A percentile compares a stretch with the other conserved stretches of the same genome.
These are phyloP conservation scores for Pichia sporocuriosa DNA, from an alignment of 805 yeast species.

Conservation along the genomic window DNA sequence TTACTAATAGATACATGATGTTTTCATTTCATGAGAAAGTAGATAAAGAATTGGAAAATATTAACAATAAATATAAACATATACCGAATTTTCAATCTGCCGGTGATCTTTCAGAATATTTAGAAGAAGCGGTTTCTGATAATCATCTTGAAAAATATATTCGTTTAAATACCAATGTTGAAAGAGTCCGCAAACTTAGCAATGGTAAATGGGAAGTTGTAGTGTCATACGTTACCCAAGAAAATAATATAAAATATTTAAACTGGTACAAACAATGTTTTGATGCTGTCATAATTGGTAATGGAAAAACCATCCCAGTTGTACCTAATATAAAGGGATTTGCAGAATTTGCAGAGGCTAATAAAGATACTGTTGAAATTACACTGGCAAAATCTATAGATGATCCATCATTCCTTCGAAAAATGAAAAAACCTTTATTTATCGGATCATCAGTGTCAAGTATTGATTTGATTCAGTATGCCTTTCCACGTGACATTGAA, in stretches of 20 bases:
- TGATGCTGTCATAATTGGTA: slow-evolving; percentile 58
- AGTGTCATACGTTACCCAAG: slow-evolving; percentile 12
- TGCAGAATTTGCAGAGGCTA: slow-evolving; percentile 32
- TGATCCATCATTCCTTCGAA: slow-evolving; percentile 35
- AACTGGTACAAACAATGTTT: slow-evolving; percentile 40
- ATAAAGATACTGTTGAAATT: slow-evolving; percentile 37
- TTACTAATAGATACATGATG: slow-evolving; percentile 33
- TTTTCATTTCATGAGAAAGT: slow-evolving; percentile 30
- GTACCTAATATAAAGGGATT: slow-evolving; percentile 39
- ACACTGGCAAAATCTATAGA: slow-evolving; percentile 52
- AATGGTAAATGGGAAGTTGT: slow-evolving; percentile 34
- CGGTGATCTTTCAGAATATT: slow-evolving; percentile 17
- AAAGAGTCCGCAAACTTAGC: slow-evolving; percentile 26
- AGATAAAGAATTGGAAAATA: slow-evolving; percentile 6
- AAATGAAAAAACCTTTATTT: slow-evolving; percentile 34
- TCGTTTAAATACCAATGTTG: slow-evolving; percentile 38
- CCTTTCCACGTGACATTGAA: slow-evolving; percentile 20
- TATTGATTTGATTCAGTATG: slow-evolving; percentile 36
- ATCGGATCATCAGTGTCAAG: slow-evolving; percentile 39
- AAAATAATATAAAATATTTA: slow-evolving; percentile 7
- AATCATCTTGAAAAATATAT: slow-evolving; percentile 28
- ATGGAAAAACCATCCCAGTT: slow-evolving; percentile 56
- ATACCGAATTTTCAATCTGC: slow-evolving; percentile 24
- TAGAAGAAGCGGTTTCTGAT: slow-evolving; percentile 18
- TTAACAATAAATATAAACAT: slow-evolving; percentile 10